Base-by-base conservation (phyloP, 2,329 filamentous ascomycete genomes). In the Exophiala bonariae region DNA sequence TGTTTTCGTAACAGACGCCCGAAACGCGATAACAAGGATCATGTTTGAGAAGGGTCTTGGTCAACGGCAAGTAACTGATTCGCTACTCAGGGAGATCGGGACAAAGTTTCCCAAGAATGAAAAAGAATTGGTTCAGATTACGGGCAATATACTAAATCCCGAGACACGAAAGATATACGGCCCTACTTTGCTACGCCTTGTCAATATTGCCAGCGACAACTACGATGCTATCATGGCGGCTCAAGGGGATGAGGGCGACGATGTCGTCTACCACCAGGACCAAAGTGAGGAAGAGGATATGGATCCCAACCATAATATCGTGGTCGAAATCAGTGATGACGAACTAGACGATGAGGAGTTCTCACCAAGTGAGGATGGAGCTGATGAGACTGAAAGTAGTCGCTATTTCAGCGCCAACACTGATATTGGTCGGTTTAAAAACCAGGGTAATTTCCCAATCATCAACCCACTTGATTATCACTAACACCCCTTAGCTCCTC, bases 281-380 rank as follows among this genome's bases (percentile, higher is more conserved):
- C 6, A 6, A 26, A 26, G 23, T 11, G 65, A 11, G 63, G 67
- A 20, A 7, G 14, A 18, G 14, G 9, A 37, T 3, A 60, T 71
- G 22, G 74, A 78, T 57, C 74, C 72, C 2, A 78, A 81, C 53
- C 75, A 76, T 31, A 58, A 64, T 26, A 45, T 70, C 39, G 69
- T 77, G 17, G 72, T 77, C 40, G 67, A 76, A 40, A 66, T 78
- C 17, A 68, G 68, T 50, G 71, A 67, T 49, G 68, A 69, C 44
- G 68, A 66, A 0, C 40, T 52, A 33, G 44, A 45, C 49, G 60
- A 56, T 14, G 45, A 46, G 18, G 40, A 62, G 57, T 52, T 63
- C 63, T 47, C 61, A 62, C 20, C 64, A 54, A 54, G 48, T 39
- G 31, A 36, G 5, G 55, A 58, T 23, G 35, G 49, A 10, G 50